Base-by-base conservation (phyloP, 2,329 filamentous ascomycete species). In the Colletotrichum sp. region DNA sequence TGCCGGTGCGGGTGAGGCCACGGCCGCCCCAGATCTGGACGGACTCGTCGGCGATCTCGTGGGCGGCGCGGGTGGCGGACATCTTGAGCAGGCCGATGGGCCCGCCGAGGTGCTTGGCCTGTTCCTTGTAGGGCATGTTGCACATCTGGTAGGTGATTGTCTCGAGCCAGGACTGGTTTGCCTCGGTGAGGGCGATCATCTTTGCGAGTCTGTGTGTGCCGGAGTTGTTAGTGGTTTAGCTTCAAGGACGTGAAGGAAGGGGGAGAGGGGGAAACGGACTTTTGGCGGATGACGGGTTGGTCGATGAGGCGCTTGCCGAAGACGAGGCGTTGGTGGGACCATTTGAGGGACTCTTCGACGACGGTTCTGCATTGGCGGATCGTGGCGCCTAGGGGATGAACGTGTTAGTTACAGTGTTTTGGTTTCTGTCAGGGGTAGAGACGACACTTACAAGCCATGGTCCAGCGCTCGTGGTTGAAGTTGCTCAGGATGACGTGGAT, bases 381-480 rank as follows among this genome's bases (percentile, higher is more conserved):
- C 5, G 93, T 91, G 67, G 86, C 92, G 79, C 87, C 86, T 85
- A 78, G 78, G 84, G 21, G 83, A 81, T 60, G 6, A 21, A 13
- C n/a, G 10, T 12, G 10, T 48, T 21, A 48, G n/a, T 7, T 21
- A 13, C 43, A 6, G 3, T 48, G 10, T 21, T 43, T 6, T 43
- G 12, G 6, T n/a, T n/a, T 6, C 39, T 43, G 39, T n/a, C 39
- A 43, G 39, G 39, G 18, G 39, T 43, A 43, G 39, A 43, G 18
- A 43, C 9, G 18, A 43, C 18, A 5, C 87, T 83, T 85, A 88
- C 91, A 93, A 72, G 89, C 88, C 93, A 96, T 95, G 85, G 90
- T 93, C 90, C 94, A 95, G 36, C 94, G 90, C 86, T 96, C 95
- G 85, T 97, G 95, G 88, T 97, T 97, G 87, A 98, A 98, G 86